Percentiles rank a stretch among this genome's conserved stretches.
Evolutionary conservation across 1,284 basidiomycete species (phyloP).

Genomic region (Trichosporon sp.): DNA sequence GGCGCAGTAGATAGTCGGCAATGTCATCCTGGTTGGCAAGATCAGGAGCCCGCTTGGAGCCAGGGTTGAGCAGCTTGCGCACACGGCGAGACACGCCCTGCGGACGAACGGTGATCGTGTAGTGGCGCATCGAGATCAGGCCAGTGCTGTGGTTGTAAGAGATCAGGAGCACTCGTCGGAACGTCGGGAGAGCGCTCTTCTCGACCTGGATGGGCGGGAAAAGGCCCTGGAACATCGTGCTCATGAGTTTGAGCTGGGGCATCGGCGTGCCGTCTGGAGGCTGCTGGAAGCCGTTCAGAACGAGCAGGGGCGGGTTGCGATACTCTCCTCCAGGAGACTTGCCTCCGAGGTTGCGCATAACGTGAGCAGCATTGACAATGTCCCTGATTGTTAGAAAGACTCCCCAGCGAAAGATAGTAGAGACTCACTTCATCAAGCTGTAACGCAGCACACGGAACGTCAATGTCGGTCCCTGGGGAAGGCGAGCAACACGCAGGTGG

Average conservation of each 20-base stretch:
- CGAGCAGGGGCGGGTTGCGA: slow-evolving; percentile 49
- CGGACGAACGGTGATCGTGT: slow-evolving; percentile 88
- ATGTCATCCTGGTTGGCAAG: slow-evolving; percentile 87
- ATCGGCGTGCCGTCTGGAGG: slow-evolving; percentile 45
- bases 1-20: slow-evolving; percentile 85
- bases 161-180: slow-evolving; percentile 85
- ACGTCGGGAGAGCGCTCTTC: slow-evolving; percentile 74
- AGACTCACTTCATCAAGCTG: slow-evolving; percentile 64
- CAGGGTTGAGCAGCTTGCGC: slow-evolving; percentile 66
- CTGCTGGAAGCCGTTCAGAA: slow-evolving; percentile 51
- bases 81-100: slow-evolving; percentile 90
- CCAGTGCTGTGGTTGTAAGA: slow-evolving; percentile 82
- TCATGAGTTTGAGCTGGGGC: slow-evolving; percentile 52
- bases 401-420: not conserved
- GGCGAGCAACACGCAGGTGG: slow-evolving; percentile 73
- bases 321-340: slow-evolving; percentile 46
- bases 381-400: slow-evolving; percentile 11
- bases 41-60: slow-evolving; percentile 55
- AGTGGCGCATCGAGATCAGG: slow-evolving; percentile 91
- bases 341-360: slow-evolving; percentile 40
- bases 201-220: slow-evolving; percentile 54
- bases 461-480: slow-evolving; percentile 89
- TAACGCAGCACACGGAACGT: slow-evolving; percentile 91
- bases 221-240: slow-evolving; percentile 53
- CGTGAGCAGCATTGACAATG: slow-evolving; percentile 11